A percentile compares a stretch with the other conserved stretches of the same genome.
Conservation (phyloP, 768 basidiomycete species). For the Punctularia strigosozonata region DNA sequence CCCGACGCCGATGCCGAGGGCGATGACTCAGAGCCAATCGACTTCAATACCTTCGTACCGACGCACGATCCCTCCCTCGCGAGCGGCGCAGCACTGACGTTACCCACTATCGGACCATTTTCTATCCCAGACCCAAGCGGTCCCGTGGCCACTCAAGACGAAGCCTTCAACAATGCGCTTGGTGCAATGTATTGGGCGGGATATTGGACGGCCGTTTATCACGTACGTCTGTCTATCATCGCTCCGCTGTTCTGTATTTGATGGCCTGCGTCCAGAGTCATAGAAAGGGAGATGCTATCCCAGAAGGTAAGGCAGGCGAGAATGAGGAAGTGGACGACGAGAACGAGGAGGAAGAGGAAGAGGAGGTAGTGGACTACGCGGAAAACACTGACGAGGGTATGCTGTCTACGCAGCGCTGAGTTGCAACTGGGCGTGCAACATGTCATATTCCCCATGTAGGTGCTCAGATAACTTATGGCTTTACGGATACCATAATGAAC, state of each 20-base stretch:
- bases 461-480: too few relatives aligned
- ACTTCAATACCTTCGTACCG: slow-evolving; percentile 64
- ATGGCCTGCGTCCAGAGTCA: slow-evolving; percentile 3
- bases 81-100: slow-evolving; percentile 9
- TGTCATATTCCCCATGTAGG: too few relatives aligned
- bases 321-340: slow-evolving; percentile 7
- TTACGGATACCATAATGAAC: too few relatives aligned
- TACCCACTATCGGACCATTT: slow-evolving; percentile 14
- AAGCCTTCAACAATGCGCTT: slow-evolving; percentile 66
- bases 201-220: slow-evolving; percentile 81
- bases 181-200: slow-evolving; percentile 81
- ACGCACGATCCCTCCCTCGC: slow-evolving; percentile 53
- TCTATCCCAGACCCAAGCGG: slow-evolving; percentile 21
- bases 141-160: slow-evolving; percentile 46
- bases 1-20: slow-evolving; percentile 15
- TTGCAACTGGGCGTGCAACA: too few relatives aligned
- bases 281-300: background rate
- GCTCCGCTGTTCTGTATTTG: background rate
- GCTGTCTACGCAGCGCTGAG: slow-evolving; percentile 13
- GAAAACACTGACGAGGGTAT: slow-evolving; percentile 14
- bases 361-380: slow-evolving; percentile 9
- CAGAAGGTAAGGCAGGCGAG: slow-evolving; percentile 6
- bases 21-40: slow-evolving; percentile 45
- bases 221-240: slow-evolving; percentile 30
- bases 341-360: slow-evolving; percentile 8